A percentile compares a stretch with the other conserved stretches of the same genome.
These are phyloP conservation scores for Aspergillus sp. DNA, from an alignment of 2,329 filamentous ascomycete species.

Conservation along the genomic window DNA sequence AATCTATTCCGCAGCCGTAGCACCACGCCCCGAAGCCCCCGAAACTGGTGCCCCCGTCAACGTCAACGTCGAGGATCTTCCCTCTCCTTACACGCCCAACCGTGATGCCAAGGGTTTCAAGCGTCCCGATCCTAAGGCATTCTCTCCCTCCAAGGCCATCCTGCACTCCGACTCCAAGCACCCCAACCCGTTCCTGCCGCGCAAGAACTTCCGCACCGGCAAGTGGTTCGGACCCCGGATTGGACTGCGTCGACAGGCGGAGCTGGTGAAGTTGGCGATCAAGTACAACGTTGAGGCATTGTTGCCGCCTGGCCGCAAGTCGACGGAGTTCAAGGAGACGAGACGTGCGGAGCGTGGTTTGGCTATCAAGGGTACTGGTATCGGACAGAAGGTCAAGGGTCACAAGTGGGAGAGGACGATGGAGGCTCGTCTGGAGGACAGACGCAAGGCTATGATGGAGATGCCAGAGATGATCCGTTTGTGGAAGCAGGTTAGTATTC, in stretches of 20 bases:
- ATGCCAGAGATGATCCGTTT: slow-evolving; percentile 90
- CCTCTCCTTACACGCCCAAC: slow-evolving; percentile 44
- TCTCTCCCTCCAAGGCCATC: slow-evolving; percentile 36
- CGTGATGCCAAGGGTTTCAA: slow-evolving; percentile 46
- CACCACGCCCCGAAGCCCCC: slow-evolving; percentile 28
- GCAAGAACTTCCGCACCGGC: slow-evolving; percentile 75
- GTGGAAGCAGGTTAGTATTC: slow-evolving; percentile 80
- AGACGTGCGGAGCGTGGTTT: slow-evolving; percentile 76
- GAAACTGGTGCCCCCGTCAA: slow-evolving; percentile 7
- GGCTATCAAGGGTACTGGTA: slow-evolving; percentile 87
- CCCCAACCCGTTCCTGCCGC: slow-evolving; percentile 78
- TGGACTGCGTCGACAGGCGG: slow-evolving; percentile 83
- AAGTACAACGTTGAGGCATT: slow-evolving; percentile 78
- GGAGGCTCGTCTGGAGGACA: slow-evolving; percentile 79
- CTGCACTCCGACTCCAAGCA: slow-evolving; percentile 48
- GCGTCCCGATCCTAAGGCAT: slow-evolving; percentile 32
- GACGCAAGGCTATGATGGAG: slow-evolving; percentile 86
- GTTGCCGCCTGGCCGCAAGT: slow-evolving; percentile 75
- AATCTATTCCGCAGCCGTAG: slow-evolving; percentile 46
- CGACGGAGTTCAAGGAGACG: slow-evolving; percentile 65
- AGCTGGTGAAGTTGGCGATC: slow-evolving; percentile 81
- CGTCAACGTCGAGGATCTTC: slow-evolving; percentile 22
- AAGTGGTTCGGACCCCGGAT: slow-evolving; percentile 81
- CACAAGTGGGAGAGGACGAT: slow-evolving; percentile 88
- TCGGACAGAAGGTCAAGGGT: slow-evolving; percentile 92